phyloP scores from a whole-genome alignment of 2,329 filamentous ascomycete genomes.

The Magnaporthiopsis incrustans region DNA sequence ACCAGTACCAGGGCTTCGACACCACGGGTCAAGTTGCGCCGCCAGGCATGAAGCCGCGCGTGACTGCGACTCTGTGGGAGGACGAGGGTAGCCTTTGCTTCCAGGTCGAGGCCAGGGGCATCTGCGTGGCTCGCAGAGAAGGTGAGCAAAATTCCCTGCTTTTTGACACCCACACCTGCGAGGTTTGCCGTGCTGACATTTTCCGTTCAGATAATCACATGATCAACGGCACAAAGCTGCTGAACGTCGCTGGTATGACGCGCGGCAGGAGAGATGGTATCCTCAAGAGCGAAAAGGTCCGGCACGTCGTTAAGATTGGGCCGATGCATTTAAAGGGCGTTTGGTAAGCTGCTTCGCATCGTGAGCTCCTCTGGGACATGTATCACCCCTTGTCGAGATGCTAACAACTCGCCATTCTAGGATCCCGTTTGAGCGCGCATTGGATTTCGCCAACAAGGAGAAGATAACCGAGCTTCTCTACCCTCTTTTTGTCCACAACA shows the following conservation, averaged over 20 bases:
- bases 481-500: constrained; percentile 95
- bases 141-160: constrained; percentile 41
- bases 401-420: constrained; percentile 34
- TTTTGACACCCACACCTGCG: neutral
- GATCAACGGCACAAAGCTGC: constrained; percentile 95
- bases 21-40: constrained; percentile 89
- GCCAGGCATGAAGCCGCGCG: constrained; percentile 89
- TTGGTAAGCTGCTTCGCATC: constrained; percentile 55
- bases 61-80: constrained; percentile 96
- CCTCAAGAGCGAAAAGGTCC: constrained; percentile 92
- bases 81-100: constrained; percentile 97
- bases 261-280: constrained; percentile 91
- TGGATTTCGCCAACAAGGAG: constrained; percentile 98
- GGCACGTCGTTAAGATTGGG: constrained; percentile 96
- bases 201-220: constrained; percentile 76
- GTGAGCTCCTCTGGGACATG: neutral
- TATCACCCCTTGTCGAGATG: neutral
- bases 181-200: neutral
- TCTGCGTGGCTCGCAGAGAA: constrained; percentile 91
- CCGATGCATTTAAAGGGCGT: constrained; percentile 98
- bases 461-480: constrained; percentile 96
- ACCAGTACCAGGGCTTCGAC: constrained; percentile 57
- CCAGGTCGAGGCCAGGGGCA: constrained; percentile 91
- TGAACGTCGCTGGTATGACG: constrained; percentile 98
- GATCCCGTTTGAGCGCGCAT: constrained; percentile 96